Evolutionary conservation across 768 basidiomycete genomes (phyloP).

Genomic region (Daedaleopsis sinensis): DNA sequence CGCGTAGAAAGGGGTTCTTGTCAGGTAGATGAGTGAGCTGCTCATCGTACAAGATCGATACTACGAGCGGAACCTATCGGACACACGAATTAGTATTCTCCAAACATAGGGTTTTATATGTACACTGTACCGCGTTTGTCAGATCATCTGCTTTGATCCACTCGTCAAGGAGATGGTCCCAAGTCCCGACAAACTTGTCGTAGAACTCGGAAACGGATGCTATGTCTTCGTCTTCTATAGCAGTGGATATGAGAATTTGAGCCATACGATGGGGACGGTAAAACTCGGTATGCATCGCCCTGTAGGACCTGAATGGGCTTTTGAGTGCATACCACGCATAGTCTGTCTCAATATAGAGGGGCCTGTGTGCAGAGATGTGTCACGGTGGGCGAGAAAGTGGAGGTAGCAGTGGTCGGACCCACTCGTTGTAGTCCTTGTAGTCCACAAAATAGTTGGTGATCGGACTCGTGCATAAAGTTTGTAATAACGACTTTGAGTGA

Average conservation of each 20-base stretch:
- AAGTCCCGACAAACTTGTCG: neutral
- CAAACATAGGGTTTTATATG: too few species aligned
- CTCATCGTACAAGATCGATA: neutral
- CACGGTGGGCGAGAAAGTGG: neutral
- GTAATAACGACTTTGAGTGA: conserved; percentile 22
- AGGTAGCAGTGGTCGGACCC: conserved; percentile 27
- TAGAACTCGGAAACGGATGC: conserved; percentile 41
- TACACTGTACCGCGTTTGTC: neutral
- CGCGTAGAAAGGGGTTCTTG: neutral
- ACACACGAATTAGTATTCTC: neutral
- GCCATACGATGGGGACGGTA: conserved; percentile 53
- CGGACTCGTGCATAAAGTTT: conserved; percentile 45
- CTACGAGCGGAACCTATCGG: conserved; percentile 5
- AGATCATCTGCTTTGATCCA: neutral
- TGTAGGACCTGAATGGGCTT: conserved; percentile 49
- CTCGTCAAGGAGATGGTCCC: conserved; percentile 6
- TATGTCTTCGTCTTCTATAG: conserved; percentile 31
- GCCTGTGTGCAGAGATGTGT: conserved; percentile 38
- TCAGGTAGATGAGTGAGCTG: neutral
- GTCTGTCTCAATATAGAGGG: conserved; percentile 65
- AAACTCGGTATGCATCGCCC: conserved; percentile 48
- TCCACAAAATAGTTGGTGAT: conserved; percentile 55
- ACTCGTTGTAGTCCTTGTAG: conserved; percentile 55
- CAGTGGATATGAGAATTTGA: conserved; percentile 47
- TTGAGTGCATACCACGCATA: conserved; percentile 66